Percentiles rank a stretch among this genome's conserved stretches.
phyloP scores from a whole-genome alignment of 306 rosid genomes.

The Citrullus amarus region DNA sequence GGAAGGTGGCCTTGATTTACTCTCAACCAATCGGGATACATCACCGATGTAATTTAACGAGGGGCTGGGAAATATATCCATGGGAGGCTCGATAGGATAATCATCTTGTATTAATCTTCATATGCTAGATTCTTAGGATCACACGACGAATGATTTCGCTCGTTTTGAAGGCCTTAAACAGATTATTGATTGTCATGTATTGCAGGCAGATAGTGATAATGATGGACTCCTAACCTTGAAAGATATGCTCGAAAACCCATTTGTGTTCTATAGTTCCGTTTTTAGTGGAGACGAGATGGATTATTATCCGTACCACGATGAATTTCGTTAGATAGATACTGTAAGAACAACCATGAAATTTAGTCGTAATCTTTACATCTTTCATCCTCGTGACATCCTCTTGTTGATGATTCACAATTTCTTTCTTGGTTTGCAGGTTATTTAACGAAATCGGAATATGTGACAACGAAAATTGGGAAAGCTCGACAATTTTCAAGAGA shows the following conservation, averaged over 20 bases:
- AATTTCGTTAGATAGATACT: slow-evolving; percentile 48
- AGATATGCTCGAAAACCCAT: slow-evolving; percentile 90
- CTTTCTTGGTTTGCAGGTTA: neutral
- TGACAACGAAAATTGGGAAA: neutral
- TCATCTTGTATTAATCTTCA: neutral
- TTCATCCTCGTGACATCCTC: neutral
- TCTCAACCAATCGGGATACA: neutral
- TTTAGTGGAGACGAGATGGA: slow-evolving; percentile 50
- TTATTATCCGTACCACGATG: slow-evolving; percentile 36
- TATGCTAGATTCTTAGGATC: neutral
- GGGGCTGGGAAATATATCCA: neutral
- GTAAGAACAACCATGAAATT: neutral
- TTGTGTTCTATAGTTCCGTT: slow-evolving; percentile 78
- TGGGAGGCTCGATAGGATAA: neutral
- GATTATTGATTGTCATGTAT: neutral
- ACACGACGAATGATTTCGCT: neutral
- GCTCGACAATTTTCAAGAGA: neutral
- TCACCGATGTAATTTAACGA: neutral
- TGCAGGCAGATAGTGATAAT: slow-evolving; percentile 75
- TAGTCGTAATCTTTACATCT: neutral
- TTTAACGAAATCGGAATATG: neutral
- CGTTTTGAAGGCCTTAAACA: neutral
- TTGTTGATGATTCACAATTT: neutral
- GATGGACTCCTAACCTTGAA: slow-evolving; percentile 65
- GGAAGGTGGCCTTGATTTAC: neutral